These are phyloP conservation scores for Verticillium albo-atrum DNA, from an alignment of 2,329 filamentous ascomycete species.

Conservation along the genomic window DNA sequence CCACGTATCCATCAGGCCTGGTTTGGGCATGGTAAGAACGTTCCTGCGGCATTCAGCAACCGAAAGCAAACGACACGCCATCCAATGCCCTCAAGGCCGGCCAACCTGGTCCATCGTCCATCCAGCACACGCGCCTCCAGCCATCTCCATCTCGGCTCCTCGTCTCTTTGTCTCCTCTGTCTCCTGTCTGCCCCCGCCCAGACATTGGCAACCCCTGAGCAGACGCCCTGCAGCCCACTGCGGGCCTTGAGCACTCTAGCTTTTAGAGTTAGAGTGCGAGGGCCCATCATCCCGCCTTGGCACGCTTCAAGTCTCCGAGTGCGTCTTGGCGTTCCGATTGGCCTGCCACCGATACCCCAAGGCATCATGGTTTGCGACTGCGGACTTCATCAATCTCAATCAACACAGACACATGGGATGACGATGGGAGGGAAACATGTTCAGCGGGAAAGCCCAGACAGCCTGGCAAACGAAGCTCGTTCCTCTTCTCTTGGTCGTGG, in stretches of 20 bases:
- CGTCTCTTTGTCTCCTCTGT: background rate
- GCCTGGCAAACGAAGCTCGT: background rate
- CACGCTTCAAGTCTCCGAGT: constrained; percentile 2
- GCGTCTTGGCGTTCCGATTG: background rate
- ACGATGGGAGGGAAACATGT: background rate
- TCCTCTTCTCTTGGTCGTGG: background rate
- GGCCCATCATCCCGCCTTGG: constrained; percentile 1
- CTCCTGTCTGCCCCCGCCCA: background rate
- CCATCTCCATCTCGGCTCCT: too few species aligned
- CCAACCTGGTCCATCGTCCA: background rate
- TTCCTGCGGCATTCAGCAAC: background rate
- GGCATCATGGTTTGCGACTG: background rate
- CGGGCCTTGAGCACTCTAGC: background rate
- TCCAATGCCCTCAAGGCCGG: background rate
- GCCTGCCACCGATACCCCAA: background rate
- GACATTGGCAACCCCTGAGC: background rate
- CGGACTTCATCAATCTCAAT: background rate
- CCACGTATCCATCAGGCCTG: background rate
- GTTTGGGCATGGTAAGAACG: background rate
- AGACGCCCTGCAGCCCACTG: background rate
- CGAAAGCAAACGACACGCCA: background rate
- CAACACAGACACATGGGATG: background rate
- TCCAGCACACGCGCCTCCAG: too few species aligned
- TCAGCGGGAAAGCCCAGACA: background rate
- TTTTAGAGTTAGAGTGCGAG: background rate